A percentile compares a stretch with the other conserved stretches of the same genome.
Conservation (phyloP, 257 asterid species). For the Gentiana dahurica region DNA sequence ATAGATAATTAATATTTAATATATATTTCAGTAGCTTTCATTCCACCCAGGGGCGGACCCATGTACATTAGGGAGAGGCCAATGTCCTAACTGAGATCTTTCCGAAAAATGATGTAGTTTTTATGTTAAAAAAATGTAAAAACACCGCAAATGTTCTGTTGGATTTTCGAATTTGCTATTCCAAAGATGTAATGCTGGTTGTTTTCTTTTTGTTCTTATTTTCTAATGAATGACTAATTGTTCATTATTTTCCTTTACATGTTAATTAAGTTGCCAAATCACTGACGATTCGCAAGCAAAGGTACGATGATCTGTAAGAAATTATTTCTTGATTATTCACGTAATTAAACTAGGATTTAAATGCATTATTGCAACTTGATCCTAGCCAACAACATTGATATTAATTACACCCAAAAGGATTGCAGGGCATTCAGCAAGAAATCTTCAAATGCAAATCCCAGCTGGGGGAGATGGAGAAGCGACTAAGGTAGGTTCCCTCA, state of each 20-base stretch:
- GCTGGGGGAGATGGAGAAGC: constrained; percentile 58
- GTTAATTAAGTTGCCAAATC: constrained; percentile 42
- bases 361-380: not conserved
- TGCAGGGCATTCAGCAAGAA: constrained; percentile 73
- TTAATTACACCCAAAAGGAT: not conserved
- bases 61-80: too few species aligned
- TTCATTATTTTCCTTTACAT: not conserved
- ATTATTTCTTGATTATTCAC: not conserved
- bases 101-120: too few species aligned
- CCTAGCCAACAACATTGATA: not conserved
- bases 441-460: constrained; percentile 47
- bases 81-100: too few species aligned
- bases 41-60: too few species aligned
- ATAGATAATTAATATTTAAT: too few species aligned
- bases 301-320: constrained; percentile 21
- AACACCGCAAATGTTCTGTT: too few species aligned
- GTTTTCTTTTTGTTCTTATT: too few species aligned
- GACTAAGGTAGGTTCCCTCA: constrained; percentile 34
- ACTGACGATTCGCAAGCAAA: constrained; percentile 57
- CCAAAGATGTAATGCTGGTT: too few species aligned
- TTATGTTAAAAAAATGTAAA: too few species aligned
- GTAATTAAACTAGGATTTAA: not conserved
- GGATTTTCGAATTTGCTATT: too few species aligned
- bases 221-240: not conserved
- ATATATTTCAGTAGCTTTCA: too few species aligned